phyloP scores from a whole-genome alignment of 805 yeast genomes.

The Saccharomycopsis selenospora region DNA sequence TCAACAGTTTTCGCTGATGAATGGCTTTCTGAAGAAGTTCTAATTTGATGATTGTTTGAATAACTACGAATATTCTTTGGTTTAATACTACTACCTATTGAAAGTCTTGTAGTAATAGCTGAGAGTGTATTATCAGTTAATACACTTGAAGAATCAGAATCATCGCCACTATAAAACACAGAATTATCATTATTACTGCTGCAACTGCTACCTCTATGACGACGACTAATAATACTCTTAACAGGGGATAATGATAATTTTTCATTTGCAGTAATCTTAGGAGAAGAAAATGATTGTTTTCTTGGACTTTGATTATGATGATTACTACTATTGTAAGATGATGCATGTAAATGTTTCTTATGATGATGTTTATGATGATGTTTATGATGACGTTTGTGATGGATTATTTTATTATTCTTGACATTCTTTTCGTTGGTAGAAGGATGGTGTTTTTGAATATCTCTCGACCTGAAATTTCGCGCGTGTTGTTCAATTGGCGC shows the following conservation, averaged over 20 bases:
- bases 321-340: background rate
- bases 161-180: background rate
- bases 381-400: constrained; percentile 9
- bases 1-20: too few relatives aligned
- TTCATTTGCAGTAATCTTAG: too few relatives aligned
- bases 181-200: background rate
- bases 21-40: too few relatives aligned
- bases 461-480: constrained; percentile 22
- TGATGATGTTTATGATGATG: constrained; percentile 14
- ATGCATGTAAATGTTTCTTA: too few relatives aligned
- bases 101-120: background rate
- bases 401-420: background rate
- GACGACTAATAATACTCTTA: too few relatives aligned
- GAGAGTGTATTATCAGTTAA: background rate
- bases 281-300: background rate
- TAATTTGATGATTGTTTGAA: too few relatives aligned
- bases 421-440: background rate
- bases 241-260: background rate
- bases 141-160: background rate
- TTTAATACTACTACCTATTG: background rate
- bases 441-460: constrained; percentile 13
- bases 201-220: too few relatives aligned
- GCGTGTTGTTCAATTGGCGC: constrained; percentile 39
- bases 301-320: background rate
- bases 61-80: too few relatives aligned